phyloP scores from a whole-genome alignment of 2,329 filamentous ascomycete genomes.

The Pyrenophora tritici-repentis region DNA sequence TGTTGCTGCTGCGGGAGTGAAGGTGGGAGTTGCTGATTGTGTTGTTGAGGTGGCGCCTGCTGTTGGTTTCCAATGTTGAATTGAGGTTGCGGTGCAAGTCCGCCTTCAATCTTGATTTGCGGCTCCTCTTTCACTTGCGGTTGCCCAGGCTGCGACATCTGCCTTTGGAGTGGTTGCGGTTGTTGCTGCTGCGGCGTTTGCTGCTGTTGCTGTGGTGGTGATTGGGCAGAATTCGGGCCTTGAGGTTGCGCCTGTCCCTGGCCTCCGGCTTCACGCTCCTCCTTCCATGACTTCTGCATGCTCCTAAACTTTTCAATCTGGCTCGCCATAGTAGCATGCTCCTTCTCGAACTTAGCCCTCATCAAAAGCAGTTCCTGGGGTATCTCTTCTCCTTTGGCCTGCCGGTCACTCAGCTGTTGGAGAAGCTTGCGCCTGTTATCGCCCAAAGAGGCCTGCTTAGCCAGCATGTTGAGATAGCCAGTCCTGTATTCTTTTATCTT shows the following conservation, averaged over 20 bases:
- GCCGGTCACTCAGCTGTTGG: conserved; percentile 38
- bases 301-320: conserved; percentile 45
- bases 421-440: conserved; percentile 33
- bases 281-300: conserved; percentile 42
- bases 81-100: conserved; percentile 23
- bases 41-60: conserved; percentile 24
- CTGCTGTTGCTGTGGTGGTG: conserved; percentile 34
- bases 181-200: conserved; percentile 32
- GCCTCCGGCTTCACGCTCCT: conserved; percentile 39
- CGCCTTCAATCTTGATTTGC: conserved; percentile 46
- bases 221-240: conserved; percentile 6
- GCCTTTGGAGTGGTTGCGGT: too few species aligned
- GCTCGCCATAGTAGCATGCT: conserved; percentile 35
- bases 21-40: conserved; percentile 28
- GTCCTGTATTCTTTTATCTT: conserved; percentile 45
- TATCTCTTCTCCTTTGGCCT: conserved; percentile 41
- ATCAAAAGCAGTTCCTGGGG: conserved; percentile 34
- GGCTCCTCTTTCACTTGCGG: conserved; percentile 40
- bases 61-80: conserved; percentile 34
- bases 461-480: conserved; percentile 43
- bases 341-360: conserved; percentile 37
- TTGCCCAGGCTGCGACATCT: conserved; percentile 26
- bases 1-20: conserved; percentile 6
- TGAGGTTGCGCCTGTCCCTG: conserved; percentile 35
- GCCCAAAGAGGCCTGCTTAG: conserved; percentile 37